A percentile compares a stretch with the other conserved stretches of the same genome.
phyloP scores from a whole-genome alignment of 148 eudicot genomes.

The Vaccinium vitisidaea region DNA sequence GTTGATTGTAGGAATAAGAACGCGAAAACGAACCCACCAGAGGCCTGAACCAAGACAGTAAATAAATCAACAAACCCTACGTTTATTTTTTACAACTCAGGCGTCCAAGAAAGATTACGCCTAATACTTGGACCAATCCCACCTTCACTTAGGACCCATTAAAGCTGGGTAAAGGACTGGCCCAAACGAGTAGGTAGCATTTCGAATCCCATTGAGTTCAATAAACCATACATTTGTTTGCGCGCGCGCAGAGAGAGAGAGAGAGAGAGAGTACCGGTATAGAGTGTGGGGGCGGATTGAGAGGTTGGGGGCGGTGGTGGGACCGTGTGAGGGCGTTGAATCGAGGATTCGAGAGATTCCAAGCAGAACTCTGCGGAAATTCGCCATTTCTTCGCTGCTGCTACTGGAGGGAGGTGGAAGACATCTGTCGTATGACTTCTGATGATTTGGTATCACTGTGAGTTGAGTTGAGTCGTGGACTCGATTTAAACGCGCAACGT shows the following conservation, averaged over 20 bases:
- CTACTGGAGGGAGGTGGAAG: too few relatives aligned
- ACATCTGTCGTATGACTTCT: background rate
- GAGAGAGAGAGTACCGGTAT: constrained; percentile 21
- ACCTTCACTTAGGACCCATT: too few relatives aligned
- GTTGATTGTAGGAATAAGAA: constrained; percentile 33
- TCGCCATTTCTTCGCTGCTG: constrained; percentile 28
- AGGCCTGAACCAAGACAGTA: constrained; percentile 32
- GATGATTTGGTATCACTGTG: background rate
- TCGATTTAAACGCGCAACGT: background rate
- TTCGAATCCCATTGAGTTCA: too few relatives aligned
- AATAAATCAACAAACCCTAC: too few relatives aligned
- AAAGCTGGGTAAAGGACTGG: too few relatives aligned
- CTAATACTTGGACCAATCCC: too few relatives aligned
- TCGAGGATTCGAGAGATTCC: constrained; percentile 35
- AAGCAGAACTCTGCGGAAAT: constrained; percentile 39
- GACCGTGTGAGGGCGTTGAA: background rate
- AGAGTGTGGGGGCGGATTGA: constrained; percentile 11
- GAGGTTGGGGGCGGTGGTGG: background rate
- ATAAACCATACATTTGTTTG: too few relatives aligned
- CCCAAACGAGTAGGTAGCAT: too few relatives aligned
- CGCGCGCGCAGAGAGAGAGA: background rate
- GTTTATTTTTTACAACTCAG: too few relatives aligned
- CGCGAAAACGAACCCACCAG: constrained; percentile 29
- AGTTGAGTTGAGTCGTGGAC: background rate
- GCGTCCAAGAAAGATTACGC: too few relatives aligned